phyloP scores from a whole-genome alignment of 805 yeast species.

The fission yeast (Schizosaccharomyces pombe) region ASM294v3 CU329670.1:3889501-3890000 shows the following conservation, averaged over 20 bases:
- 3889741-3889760: slow-evolving; percentile 99
- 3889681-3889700: slow-evolving; percentile 98
- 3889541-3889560: slow-evolving; percentile 78
- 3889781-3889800: slow-evolving; percentile 97
- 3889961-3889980: slow-evolving; percentile 98
- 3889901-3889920: slow-evolving; percentile 88
- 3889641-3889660: slow-evolving; percentile 93
- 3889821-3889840: slow-evolving; percentile 98
- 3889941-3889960: slow-evolving; percentile 93
- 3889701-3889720: slow-evolving; percentile 91
- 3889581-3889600: slow-evolving; percentile 88
- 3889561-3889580: slow-evolving; percentile 92
- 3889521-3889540: slow-evolving; percentile 89
- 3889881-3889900: slow-evolving; percentile 98
- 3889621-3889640: slow-evolving; percentile 96
- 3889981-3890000: slow-evolving; percentile 98
- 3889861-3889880: slow-evolving; percentile 98
- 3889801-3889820: slow-evolving; percentile 93
- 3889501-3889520: slow-evolving; percentile 99
- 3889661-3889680: slow-evolving; percentile 95
- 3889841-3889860: slow-evolving; percentile 98
- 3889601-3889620: slow-evolving; percentile 95
- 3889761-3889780: slow-evolving; percentile 98
- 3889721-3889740: slow-evolving; percentile 96
- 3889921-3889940: slow-evolving; percentile 99